These are phyloP conservation scores for Aspergillus hortae DNA, from an alignment of 2,329 filamentous ascomycete genomes.

Conservation along the genomic window DNA sequence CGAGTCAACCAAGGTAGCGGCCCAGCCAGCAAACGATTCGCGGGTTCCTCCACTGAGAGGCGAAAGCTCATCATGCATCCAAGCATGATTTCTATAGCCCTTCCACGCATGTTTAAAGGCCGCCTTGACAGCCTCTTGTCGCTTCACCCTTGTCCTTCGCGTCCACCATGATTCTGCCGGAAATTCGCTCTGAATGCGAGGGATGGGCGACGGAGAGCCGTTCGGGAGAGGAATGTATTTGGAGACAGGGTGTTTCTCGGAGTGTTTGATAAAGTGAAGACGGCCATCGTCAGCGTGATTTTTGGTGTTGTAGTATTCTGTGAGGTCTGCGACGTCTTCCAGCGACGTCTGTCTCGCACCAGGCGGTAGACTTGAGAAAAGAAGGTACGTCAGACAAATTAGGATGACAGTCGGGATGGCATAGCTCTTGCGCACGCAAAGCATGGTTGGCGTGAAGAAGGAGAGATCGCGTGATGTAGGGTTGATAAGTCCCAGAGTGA, in stretches of 20 bases:
- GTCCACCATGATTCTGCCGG: conserved; percentile 56
- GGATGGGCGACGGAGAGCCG: conserved; percentile 64
- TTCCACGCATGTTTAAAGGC: conserved; percentile 77
- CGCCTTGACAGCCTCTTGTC: conserved; percentile 65
- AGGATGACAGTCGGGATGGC: conserved; percentile 23
- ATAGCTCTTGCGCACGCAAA: conserved; percentile 23
- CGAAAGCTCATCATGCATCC: conserved; percentile 79
- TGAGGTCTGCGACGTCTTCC: conserved; percentile 9
- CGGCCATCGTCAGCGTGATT: conserved; percentile 2
- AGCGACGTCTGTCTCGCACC: conserved; percentile 10
- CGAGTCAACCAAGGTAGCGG: conserved; percentile 78
- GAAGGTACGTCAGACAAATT: conserved; percentile 21
- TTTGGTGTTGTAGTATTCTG: conserved; percentile 2
- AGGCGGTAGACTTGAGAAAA: conserved; percentile 22
- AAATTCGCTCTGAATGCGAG: conserved; percentile 74
- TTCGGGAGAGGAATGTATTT: conserved; percentile 70
- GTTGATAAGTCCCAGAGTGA: neutral
- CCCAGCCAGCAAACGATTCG: conserved; percentile 92
- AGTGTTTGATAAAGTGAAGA: conserved; percentile 66
- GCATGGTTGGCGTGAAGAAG: conserved; percentile 17
- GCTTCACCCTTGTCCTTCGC: conserved; percentile 60
- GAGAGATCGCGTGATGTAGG: neutral
- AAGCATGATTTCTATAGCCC: conserved; percentile 77
- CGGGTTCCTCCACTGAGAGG: conserved; percentile 65
- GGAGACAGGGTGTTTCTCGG: conserved; percentile 73